phyloP scores from a whole-genome alignment of 2,329 filamentous ascomycete species.

The Ambrosiella beaveri region DNA sequence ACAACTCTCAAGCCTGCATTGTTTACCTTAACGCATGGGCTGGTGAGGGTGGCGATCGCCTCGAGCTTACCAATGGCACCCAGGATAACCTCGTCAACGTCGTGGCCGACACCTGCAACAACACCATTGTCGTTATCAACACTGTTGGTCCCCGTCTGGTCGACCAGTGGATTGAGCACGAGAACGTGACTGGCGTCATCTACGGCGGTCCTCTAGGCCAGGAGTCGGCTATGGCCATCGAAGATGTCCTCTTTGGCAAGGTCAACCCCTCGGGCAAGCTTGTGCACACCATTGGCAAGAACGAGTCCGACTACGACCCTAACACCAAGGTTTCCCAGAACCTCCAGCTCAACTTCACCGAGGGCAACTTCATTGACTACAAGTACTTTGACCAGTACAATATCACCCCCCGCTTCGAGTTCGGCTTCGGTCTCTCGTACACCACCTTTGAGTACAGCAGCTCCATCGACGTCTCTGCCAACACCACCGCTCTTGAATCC shows the following conservation, averaged over 20 bases:
- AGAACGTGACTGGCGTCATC: conserved; percentile 46
- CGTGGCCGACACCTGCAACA: conserved; percentile 40
- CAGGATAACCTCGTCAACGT: conserved; percentile 39
- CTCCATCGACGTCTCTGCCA: conserved; percentile 23
- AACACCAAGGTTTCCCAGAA: conserved; percentile 30
- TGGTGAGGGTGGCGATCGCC: conserved; percentile 51
- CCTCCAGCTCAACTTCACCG: conserved; percentile 32
- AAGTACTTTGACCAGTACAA: conserved; percentile 33
- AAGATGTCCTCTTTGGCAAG: conserved; percentile 39
- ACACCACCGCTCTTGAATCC: conserved; percentile 22
- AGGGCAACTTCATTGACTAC: conserved; percentile 37
- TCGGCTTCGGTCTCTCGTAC: conserved; percentile 39
- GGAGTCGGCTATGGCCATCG: conserved; percentile 38
- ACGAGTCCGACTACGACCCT: conserved; percentile 42
- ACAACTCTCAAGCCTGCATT: conserved; percentile 40
- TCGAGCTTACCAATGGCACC: conserved; percentile 46
- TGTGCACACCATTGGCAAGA: conserved; percentile 42
- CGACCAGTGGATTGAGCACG: conserved; percentile 43
- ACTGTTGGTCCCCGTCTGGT: conserved; percentile 44
- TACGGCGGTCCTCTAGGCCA: conserved; percentile 49
- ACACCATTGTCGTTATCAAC: conserved; percentile 48
- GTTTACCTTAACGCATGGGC: conserved; percentile 52
- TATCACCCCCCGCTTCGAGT: conserved; percentile 34
- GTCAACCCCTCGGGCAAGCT: conserved; percentile 39
- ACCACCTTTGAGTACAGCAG: conserved; percentile 33